Conservation (phyloP, 257 asterid genomes). For the Datura wrightii region DNA sequence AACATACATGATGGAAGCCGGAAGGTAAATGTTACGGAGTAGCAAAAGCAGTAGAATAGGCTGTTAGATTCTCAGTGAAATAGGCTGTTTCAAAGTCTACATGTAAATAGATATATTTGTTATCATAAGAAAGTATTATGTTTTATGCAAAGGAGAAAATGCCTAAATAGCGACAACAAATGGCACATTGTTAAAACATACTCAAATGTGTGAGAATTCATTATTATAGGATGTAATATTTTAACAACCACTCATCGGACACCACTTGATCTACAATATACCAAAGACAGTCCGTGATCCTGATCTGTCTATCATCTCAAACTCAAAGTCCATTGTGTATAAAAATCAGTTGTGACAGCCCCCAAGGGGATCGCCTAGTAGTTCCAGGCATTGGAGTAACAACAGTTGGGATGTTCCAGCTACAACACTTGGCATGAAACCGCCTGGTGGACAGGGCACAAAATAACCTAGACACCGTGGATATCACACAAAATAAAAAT, state of each 20-base stretch:
- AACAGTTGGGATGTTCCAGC: background rate
- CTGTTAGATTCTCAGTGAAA: constrained; percentile 16
- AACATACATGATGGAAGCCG: background rate
- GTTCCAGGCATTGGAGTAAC: background rate
- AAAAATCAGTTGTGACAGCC: background rate
- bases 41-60: background rate
- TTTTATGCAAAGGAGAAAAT: background rate
- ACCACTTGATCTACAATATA: background rate
- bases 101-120: background rate
- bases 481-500: too few species aligned
- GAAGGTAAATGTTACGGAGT: constrained; percentile 13
- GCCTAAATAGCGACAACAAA: background rate
- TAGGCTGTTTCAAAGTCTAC: background rate
- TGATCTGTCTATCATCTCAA: background rate
- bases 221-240: background rate
- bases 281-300: background rate
- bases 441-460: background rate
- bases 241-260: background rate
- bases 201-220: background rate
- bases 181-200: background rate
- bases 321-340: background rate
- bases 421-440: background rate
- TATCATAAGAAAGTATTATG: background rate
- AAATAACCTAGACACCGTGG: background rate
- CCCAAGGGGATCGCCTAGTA: background rate